Conservation (phyloP, 2,329 filamentous ascomycete species). For the Samsoniella hepiali region DNA sequence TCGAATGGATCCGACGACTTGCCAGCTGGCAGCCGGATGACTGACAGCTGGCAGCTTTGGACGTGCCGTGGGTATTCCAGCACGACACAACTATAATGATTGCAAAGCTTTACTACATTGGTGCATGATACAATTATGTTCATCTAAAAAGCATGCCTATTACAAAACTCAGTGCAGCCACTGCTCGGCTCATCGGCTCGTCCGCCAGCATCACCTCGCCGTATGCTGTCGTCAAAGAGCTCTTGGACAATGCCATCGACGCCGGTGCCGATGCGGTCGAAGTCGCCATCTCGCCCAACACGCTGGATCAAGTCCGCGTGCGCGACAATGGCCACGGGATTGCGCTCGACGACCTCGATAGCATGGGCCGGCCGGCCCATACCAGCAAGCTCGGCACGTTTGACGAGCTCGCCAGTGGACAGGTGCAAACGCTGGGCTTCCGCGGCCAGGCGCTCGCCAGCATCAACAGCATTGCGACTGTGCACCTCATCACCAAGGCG, state of each 20-base stretch:
- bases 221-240: slow-evolving; percentile 66
- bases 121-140: neutral
- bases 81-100: neutral
- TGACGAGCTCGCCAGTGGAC: slow-evolving; percentile 56
- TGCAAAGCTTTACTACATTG: neutral
- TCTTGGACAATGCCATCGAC: slow-evolving; percentile 75
- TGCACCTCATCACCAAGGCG: slow-evolving; percentile 63
- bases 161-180: slow-evolving; percentile 44
- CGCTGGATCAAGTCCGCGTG: slow-evolving; percentile 66
- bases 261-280: slow-evolving; percentile 65
- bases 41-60: neutral
- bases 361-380: slow-evolving; percentile 62
- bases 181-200: slow-evolving; percentile 57
- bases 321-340: slow-evolving; percentile 75
- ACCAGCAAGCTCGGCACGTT: slow-evolving; percentile 71
- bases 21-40: neutral
- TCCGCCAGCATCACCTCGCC: slow-evolving; percentile 59
- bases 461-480: slow-evolving; percentile 53
- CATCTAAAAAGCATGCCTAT: slow-evolving; percentile 44
- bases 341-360: slow-evolving; percentile 54
- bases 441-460: slow-evolving; percentile 71
- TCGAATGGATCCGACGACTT: neutral
- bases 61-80: too few relatives aligned
- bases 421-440: slow-evolving; percentile 66
- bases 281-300: slow-evolving; percentile 61